Percentiles rank a stretch among this genome's conserved stretches.
These are phyloP conservation scores for Maudiozyma serrabonitensis DNA, from an alignment of 805 yeast genomes.

Conservation along the genomic window DNA sequence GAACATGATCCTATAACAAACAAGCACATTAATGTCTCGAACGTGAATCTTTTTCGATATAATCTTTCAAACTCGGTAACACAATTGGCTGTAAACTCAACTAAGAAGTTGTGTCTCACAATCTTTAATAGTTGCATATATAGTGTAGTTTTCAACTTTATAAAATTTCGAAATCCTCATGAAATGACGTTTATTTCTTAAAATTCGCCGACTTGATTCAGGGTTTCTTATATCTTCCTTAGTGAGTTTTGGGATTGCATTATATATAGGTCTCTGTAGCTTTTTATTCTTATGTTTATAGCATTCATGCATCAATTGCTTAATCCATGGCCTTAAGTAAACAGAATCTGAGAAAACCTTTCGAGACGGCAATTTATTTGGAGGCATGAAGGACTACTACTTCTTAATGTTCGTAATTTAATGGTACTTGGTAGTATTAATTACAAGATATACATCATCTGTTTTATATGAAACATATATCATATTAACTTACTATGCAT, in stretches of 20 bases:
- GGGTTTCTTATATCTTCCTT: conserved; percentile 7
- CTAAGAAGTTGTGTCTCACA: conserved; percentile 21
- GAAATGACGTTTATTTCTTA: conserved; percentile 13
- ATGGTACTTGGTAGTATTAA: too few relatives aligned
- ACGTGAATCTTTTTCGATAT: conserved; percentile 17
- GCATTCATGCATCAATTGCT: conserved; percentile 3
- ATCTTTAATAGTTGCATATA: conserved; percentile 23
- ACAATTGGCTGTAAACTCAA: conserved; percentile 25
- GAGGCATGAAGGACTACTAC: conserved; percentile 12
- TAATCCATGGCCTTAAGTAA: conserved; percentile 20
- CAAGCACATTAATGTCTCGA: conserved; percentile 18
- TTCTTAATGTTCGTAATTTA: background rate
- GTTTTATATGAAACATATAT: too few relatives aligned
- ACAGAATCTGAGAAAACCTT: conserved; percentile 12
- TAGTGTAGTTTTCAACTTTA: conserved; percentile 12
- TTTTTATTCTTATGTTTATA: background rate
- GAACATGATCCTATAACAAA: conserved; percentile 20
- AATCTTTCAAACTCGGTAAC: conserved; percentile 23
- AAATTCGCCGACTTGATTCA: conserved; percentile 4
- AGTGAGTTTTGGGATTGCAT: conserved; percentile 8
- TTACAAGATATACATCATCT: too few relatives aligned
- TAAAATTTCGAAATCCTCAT: conserved; percentile 19
- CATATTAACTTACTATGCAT: too few relatives aligned
- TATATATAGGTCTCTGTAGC: conserved; percentile 3
- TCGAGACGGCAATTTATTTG: conserved; percentile 9